These are phyloP conservation scores for Cladosporium sp. DNA, from an alignment of 2,329 filamentous ascomycete species.

Conservation along the genomic window DNA sequence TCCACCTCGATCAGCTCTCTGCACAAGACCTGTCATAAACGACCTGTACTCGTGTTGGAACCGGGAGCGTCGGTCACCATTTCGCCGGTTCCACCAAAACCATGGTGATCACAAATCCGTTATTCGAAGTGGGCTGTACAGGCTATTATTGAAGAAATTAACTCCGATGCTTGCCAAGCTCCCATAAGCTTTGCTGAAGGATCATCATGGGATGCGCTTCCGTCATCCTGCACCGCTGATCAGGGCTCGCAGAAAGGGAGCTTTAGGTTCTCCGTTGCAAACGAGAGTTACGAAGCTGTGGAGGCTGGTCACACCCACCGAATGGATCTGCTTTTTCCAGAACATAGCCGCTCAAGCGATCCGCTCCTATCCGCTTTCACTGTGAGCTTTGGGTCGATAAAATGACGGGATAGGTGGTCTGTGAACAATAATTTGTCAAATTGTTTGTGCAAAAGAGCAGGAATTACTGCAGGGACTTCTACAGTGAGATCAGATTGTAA, in stretches of 20 bases:
- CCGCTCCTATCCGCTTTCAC: background rate
- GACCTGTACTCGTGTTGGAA: background rate
- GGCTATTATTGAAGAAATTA: background rate
- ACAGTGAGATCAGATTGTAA: background rate
- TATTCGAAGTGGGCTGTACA: no score
- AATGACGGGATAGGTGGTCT: no score
- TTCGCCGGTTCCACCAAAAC: background rate
- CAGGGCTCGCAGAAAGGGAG: background rate
- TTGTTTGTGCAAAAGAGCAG: background rate
- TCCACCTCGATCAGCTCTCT: background rate
- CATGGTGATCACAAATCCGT: background rate
- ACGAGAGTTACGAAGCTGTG: background rate
- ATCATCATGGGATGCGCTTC: background rate
- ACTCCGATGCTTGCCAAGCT: background rate
- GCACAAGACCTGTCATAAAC: background rate
- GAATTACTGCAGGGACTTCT: background rate
- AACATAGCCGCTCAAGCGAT: background rate
- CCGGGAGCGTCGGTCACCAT: background rate
- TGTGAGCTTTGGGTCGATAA: background rate
- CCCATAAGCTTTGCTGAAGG: background rate
- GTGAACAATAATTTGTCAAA: background rate
- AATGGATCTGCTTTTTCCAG: background rate
- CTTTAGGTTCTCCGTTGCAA: background rate
- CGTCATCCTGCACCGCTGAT: background rate
- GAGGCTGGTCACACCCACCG: background rate